Conservation (phyloP, 306 rosid species). For the Lablab purpureus region DNA sequence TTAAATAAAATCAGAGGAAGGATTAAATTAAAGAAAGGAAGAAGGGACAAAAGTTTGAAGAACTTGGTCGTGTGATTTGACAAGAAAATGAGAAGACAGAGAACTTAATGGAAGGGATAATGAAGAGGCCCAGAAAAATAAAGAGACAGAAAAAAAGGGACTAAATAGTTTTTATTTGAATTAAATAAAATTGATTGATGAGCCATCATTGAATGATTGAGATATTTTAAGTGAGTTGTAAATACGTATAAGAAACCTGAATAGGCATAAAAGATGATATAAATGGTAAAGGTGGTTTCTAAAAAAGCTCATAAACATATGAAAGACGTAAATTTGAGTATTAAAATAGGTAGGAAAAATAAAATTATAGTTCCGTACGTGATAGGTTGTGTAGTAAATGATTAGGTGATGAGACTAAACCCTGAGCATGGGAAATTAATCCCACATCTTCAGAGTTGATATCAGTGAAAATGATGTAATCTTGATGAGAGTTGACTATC, state of each 20-base stretch:
- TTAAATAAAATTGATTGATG: neutral
- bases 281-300: too few relatives aligned
- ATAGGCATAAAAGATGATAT: too few relatives aligned
- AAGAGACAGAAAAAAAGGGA: neutral
- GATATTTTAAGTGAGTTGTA: neutral
- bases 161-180: neutral
- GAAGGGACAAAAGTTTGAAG: neutral
- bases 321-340: too few relatives aligned
- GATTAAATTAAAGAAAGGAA: neutral
- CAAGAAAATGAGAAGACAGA: neutral
- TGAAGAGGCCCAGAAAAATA: neutral
- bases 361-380: neutral
- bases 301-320: too few relatives aligned
- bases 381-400: neutral
- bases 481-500: constrained; percentile 42
- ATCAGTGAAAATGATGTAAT: constrained; percentile 45
- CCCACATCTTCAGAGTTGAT: neutral
- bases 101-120: neutral
- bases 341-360: too few relatives aligned
- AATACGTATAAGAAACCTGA: too few relatives aligned
- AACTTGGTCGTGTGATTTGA: neutral
- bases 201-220: neutral
- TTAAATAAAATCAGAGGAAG: neutral
- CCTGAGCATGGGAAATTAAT: constrained; percentile 20
- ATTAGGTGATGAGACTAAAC: constrained; percentile 3